phyloP scores from a whole-genome alignment of 148 eudicot species.

The Camellia sinensis region DNA sequence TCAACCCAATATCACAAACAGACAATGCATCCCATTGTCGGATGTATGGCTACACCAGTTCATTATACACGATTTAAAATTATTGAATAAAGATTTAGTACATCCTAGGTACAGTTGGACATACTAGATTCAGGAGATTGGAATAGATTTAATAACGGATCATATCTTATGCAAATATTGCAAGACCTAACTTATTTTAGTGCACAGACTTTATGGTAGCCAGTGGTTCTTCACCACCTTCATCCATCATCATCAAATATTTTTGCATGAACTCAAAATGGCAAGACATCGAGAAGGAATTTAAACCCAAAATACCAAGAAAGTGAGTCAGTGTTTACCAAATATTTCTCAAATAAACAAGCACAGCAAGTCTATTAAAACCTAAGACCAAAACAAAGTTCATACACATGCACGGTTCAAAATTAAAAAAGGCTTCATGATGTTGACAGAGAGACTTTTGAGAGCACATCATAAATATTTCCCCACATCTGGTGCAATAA shows the following conservation, averaged over 20 bases:
- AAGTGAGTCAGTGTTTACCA: background rate
- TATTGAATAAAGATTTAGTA: background rate
- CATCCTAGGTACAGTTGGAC: too few species aligned
- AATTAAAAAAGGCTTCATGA: background rate
- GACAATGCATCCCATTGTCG: background rate
- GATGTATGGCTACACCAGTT: background rate
- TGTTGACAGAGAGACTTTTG: background rate
- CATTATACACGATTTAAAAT: background rate
- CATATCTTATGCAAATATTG: background rate
- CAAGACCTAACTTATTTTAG: background rate
- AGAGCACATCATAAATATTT: background rate
- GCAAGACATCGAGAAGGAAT: background rate
- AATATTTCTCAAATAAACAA: background rate
- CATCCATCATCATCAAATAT: background rate
- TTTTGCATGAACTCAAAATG: constrained; percentile 1
- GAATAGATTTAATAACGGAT: background rate
- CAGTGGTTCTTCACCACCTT: background rate
- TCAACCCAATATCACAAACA: background rate
- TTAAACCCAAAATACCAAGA: background rate
- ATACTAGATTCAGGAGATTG: too few species aligned
- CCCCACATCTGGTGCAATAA: background rate
- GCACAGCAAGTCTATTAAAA: background rate
- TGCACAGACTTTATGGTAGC: background rate
- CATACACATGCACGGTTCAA: background rate
- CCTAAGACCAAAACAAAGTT: background rate